Evolutionary conservation across 1,284 basidiomycete genomes (phyloP).

Genomic region (Sporisorium graminicola): DNA sequence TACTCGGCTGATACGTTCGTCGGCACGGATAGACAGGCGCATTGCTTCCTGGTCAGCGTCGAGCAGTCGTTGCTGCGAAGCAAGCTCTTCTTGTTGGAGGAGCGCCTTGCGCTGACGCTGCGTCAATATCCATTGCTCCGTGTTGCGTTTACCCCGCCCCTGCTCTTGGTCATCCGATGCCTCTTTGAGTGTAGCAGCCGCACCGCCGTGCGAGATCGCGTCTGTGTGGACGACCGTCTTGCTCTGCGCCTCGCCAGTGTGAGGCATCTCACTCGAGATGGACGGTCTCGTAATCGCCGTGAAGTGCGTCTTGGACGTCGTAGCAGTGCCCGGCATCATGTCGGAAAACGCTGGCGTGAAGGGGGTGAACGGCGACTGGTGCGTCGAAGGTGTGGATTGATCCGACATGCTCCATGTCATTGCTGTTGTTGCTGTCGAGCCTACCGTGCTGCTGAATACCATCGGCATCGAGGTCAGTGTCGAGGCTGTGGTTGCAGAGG

Average conservation of each 20-base stretch:
- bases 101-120: slow-evolving; percentile 37
- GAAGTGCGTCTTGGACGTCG: slow-evolving; percentile 29
- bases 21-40: slow-evolving; percentile 38
- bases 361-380: slow-evolving; percentile 49
- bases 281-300: slow-evolving; percentile 7
- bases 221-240: background rate
- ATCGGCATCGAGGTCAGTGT: slow-evolving; percentile 30
- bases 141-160: slow-evolving; percentile 25
- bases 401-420: slow-evolving; percentile 45
- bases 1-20: slow-evolving; percentile 20
- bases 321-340: slow-evolving; percentile 29
- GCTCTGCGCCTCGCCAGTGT: background rate
- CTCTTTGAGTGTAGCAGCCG: slow-evolving; percentile 19
- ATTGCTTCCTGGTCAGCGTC: slow-evolving; percentile 14
- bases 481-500: slow-evolving; percentile 15
- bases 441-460: slow-evolving; percentile 23
- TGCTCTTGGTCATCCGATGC: background rate
- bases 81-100: slow-evolving; percentile 35
- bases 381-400: slow-evolving; percentile 43
- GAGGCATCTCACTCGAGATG: slow-evolving; percentile 15
- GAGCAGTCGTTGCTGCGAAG: slow-evolving; percentile 20
- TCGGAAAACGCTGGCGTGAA: slow-evolving; percentile 58
- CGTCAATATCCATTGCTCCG: slow-evolving; percentile 48
- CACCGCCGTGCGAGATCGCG: slow-evolving; percentile 17
- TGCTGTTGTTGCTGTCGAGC: slow-evolving; percentile 26